A percentile compares a stretch with the other conserved stretches of the same genome.
Evolutionary conservation across 768 basidiomycete species (phyloP).

Genomic region (Suillus lakei): DNA sequence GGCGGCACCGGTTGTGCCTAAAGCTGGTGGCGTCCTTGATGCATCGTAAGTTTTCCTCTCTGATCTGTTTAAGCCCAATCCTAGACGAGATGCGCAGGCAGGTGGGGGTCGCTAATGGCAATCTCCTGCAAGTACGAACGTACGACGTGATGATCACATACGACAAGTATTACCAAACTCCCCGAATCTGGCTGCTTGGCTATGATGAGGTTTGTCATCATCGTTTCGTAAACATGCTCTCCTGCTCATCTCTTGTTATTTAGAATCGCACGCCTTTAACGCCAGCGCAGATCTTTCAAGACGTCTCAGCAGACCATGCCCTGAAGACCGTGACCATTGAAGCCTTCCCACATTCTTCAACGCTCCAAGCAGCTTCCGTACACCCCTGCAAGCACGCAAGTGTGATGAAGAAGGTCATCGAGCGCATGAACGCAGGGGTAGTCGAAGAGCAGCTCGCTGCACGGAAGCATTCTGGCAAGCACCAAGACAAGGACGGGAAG

Average conservation of each 20-base stretch:
- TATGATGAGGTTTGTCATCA: slow-evolving; percentile 84
- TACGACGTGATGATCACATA: slow-evolving; percentile 99
- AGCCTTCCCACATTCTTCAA: slow-evolving; percentile 91
- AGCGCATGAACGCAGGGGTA: slow-evolving; percentile 93
- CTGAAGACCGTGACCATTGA: slow-evolving; percentile 99
- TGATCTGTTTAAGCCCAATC: not conserved
- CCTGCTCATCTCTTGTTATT: slow-evolving; percentile 1
- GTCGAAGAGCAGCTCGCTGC: slow-evolving; percentile 81
- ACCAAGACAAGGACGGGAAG: slow-evolving; percentile 51
- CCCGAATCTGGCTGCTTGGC: slow-evolving; percentile 95
- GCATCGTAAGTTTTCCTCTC: slow-evolving; percentile 47
- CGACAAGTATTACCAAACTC: slow-evolving; percentile 99
- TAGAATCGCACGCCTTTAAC: slow-evolving; percentile 90
- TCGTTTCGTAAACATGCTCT: slow-evolving; percentile 8
- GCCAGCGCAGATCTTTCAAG: slow-evolving; percentile 93
- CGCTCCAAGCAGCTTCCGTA: slow-evolving; percentile 88
- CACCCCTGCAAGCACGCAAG: slow-evolving; percentile 99
- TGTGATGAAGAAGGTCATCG: slow-evolving; percentile 99
- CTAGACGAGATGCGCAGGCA: slow-evolving; percentile 44
- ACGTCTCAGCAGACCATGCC: slow-evolving; percentile 96
- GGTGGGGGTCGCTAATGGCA: slow-evolving; percentile 72
- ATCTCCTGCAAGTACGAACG: slow-evolving; percentile 93
- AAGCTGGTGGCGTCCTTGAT: slow-evolving; percentile 45
- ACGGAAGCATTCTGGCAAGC: slow-evolving; percentile 50
- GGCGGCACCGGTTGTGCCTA: slow-evolving; percentile 68